Evolutionary conservation across 768 basidiomycete species (phyloP).

Genomic region (Tricholoma saponaceum): DNA sequence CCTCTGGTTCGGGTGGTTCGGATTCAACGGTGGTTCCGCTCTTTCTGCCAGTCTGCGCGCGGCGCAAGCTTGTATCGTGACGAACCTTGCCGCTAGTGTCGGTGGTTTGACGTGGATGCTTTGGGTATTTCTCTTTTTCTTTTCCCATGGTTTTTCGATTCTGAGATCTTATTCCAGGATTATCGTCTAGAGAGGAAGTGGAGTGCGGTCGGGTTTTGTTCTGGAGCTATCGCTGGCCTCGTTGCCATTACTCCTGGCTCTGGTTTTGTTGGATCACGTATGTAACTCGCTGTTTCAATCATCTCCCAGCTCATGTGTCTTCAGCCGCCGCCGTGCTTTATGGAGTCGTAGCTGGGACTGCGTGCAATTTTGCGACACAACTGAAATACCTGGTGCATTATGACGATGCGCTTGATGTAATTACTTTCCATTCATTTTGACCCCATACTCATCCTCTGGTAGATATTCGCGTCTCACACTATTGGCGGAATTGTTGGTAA

Average conservation of each 20-base stretch:
- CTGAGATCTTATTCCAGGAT: slow-evolving; percentile 44
- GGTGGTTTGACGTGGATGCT: slow-evolving; percentile 92
- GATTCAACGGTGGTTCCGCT: slow-evolving; percentile 92
- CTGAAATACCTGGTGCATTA: slow-evolving; percentile 79
- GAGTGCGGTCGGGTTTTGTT: slow-evolving; percentile 93
- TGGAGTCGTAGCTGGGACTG: slow-evolving; percentile 77
- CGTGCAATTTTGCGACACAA: slow-evolving; percentile 95
- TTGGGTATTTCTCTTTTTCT: slow-evolving; percentile 47
- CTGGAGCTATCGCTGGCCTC: slow-evolving; percentile 87
- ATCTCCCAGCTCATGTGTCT: not conserved
- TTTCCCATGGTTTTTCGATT: not conserved
- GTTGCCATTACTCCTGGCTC: slow-evolving; percentile 89
- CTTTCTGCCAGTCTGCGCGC: slow-evolving; percentile 87
- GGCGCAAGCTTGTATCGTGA: slow-evolving; percentile 85
- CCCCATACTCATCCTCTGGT: not conserved
- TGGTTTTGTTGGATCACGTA: slow-evolving; percentile 75
- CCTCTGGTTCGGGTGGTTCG: slow-evolving; percentile 97
- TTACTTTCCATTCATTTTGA: slow-evolving; percentile 16
- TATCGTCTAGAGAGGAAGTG: slow-evolving; percentile 92
- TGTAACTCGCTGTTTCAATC: slow-evolving; percentile 20
- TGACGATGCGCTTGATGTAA: slow-evolving; percentile 78
- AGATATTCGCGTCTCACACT: slow-evolving; percentile 88
- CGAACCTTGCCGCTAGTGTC: slow-evolving; percentile 88
- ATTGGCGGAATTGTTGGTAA: slow-evolving; percentile 81
- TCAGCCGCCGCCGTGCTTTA: slow-evolving; percentile 79